These are phyloP conservation scores for Talaromyces sp. DNA, from an alignment of 2,329 filamentous ascomycete species.

Conservation along the genomic window DNA sequence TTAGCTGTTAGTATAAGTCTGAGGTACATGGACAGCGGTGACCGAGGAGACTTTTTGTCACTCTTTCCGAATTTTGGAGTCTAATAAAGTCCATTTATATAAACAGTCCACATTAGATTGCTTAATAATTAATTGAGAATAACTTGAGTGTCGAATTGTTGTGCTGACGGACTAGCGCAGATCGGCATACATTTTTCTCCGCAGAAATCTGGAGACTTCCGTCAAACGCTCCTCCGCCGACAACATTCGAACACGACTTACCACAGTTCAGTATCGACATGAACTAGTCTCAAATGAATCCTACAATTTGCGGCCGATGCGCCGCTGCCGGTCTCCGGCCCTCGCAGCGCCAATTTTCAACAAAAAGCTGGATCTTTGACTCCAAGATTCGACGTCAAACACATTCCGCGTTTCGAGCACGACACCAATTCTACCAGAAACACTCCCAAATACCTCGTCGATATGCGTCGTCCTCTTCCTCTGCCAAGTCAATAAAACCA, in stretches of 20 bases:
- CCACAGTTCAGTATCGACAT: not conserved
- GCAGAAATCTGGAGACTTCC: not conserved
- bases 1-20: not conserved
- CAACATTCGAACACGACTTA: not conserved
- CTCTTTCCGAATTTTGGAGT: too few relatives aligned
- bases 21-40: too few relatives aligned
- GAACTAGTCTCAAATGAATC: constrained; percentile 7
- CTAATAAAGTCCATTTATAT: too few relatives aligned
- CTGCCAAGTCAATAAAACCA: not conserved
- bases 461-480: not conserved
- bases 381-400: not conserved
- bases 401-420: not conserved
- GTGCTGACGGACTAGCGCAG: not conserved
- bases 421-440: not conserved
- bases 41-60: too few relatives aligned
- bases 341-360: not conserved
- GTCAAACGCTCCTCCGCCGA: not conserved
- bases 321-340: constrained; percentile 8
- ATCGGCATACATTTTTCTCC: not conserved
- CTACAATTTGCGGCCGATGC: constrained; percentile 8
- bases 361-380: not conserved
- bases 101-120: not conserved
- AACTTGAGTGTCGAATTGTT: not conserved
- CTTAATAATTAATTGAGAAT: not conserved
- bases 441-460: not conserved